These are phyloP conservation scores for Rhizophora apiculata DNA, from an alignment of 345 rosid species.

Conservation along the genomic window DNA sequence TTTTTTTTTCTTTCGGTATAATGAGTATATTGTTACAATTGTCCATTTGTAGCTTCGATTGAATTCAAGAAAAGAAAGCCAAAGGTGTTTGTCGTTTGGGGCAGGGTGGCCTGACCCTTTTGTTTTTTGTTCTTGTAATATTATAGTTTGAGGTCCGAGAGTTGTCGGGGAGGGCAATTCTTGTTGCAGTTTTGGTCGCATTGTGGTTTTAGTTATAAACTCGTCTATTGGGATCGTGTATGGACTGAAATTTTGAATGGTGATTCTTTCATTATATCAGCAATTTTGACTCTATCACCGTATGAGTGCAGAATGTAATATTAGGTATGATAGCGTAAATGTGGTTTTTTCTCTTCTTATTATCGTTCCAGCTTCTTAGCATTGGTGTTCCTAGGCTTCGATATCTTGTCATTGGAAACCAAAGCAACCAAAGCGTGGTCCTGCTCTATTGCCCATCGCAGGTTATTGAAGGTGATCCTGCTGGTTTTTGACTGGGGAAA, in stretches of 20 bases:
- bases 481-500: too few relatives aligned
- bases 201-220: conserved; percentile 9
- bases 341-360: too few relatives aligned
- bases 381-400: too few relatives aligned
- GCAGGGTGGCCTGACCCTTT: neutral
- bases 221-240: conserved; percentile 27
- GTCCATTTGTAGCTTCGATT: conserved; percentile 13
- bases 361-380: too few relatives aligned
- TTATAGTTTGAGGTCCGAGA: conserved; percentile 27
- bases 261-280: conserved; percentile 49
- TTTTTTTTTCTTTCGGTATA: conserved; percentile 18
- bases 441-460: too few relatives aligned
- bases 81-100: conserved; percentile 19
- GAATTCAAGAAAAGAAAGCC: conserved; percentile 11
- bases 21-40: conserved; percentile 43
- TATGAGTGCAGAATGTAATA: too few relatives aligned
- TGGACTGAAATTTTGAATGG: conserved; percentile 32
- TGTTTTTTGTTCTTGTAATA: neutral
- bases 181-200: conserved; percentile 53
- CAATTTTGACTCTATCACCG: neutral
- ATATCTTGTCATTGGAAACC: too few relatives aligned
- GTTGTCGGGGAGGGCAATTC: conserved; percentile 34
- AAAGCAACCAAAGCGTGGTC: too few relatives aligned
- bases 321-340: too few relatives aligned
- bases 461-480: too few relatives aligned